Percentiles rank a stretch among this genome's conserved stretches.
Conservation (phyloP, 2,329 filamentous ascomycete species). For the Fusarium musae region DNA sequence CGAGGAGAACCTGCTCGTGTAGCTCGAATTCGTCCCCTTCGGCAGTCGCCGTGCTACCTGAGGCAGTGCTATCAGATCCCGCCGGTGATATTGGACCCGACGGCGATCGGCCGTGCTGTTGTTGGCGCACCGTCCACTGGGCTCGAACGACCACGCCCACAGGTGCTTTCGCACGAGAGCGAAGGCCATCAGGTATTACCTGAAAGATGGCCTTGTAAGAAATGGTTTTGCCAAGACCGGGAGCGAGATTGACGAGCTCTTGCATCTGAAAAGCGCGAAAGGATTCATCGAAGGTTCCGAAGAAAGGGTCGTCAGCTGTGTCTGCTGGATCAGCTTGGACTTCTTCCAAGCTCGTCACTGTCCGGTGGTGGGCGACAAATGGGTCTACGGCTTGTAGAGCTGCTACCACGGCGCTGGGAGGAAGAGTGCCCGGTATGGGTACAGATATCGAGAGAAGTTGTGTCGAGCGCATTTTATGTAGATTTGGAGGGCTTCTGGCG, state of each 20-base stretch:
- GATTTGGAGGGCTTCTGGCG: neutral
- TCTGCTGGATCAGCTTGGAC: conserved; percentile 48
- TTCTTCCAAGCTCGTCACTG: conserved; percentile 51
- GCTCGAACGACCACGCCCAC: conserved; percentile 57
- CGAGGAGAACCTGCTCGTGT: conserved; percentile 48
- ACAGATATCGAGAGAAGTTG: conserved; percentile 52
- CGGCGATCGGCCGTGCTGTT: conserved; percentile 22
- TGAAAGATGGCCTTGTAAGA: conserved; percentile 58
- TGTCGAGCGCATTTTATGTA: conserved; percentile 46
- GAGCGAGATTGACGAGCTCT: conserved; percentile 51
- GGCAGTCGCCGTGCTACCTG: conserved; percentile 41
- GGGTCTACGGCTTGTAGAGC: conserved; percentile 55
- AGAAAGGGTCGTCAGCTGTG: conserved; percentile 56
- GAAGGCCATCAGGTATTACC: conserved; percentile 53
- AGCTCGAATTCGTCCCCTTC: conserved; percentile 49
- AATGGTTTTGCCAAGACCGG: conserved; percentile 55
- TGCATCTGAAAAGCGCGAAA: conserved; percentile 50
- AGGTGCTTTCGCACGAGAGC: conserved; percentile 56
- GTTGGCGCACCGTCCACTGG: conserved; percentile 48
- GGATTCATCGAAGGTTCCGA: conserved; percentile 51
- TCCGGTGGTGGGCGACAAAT: conserved; percentile 55
- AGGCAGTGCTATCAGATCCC: conserved; percentile 42
- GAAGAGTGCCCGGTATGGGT: conserved; percentile 54
- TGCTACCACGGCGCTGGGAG: conserved; percentile 52
- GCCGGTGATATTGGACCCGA: conserved; percentile 37